Conservation (phyloP, 139 green algal genomes). For the Closterium sp. region DNA sequence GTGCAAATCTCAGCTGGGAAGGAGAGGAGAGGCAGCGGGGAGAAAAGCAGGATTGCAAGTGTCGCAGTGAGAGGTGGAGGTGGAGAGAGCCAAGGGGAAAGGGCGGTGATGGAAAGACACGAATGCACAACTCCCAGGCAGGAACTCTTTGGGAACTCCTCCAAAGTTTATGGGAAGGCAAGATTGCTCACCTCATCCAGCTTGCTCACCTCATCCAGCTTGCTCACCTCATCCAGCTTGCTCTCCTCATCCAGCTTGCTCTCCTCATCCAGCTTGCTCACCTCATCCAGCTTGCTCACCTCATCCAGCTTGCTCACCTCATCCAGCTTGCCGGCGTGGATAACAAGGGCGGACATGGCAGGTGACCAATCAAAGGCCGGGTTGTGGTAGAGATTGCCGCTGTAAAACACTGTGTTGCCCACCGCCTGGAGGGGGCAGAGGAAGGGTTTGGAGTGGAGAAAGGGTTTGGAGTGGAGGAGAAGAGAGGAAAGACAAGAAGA, state of each 20-base stretch:
- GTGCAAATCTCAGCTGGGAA: neutral
- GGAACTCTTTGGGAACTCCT: too few species aligned
- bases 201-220: conserved; percentile 24
- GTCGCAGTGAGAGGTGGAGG: neutral
- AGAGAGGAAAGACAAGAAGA: too few species aligned
- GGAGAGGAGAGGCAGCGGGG: neutral
- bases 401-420: neutral
- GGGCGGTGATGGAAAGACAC: neutral
- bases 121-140: too few species aligned
- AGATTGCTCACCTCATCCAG: conserved; percentile 6
- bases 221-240: conserved; percentile 24
- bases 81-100: neutral
- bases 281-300: too few species aligned
- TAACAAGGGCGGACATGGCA: conserved; percentile 9
- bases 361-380: conserved; percentile 5
- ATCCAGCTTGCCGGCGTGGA: conserved; percentile 22
- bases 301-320: conserved; percentile 2
- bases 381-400: conserved; percentile 16
- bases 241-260: too few species aligned
- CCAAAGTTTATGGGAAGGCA: too few species aligned
- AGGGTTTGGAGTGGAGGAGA: too few species aligned
- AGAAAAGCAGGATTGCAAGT: neutral
- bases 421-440: neutral
- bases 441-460: too few species aligned
- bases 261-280: too few species aligned